Percentiles rank a stretch among this genome's conserved stretches.
These are phyloP conservation scores for Solanum ossicruentum DNA, from an alignment of 257 asterid species.

Conservation along the genomic window DNA sequence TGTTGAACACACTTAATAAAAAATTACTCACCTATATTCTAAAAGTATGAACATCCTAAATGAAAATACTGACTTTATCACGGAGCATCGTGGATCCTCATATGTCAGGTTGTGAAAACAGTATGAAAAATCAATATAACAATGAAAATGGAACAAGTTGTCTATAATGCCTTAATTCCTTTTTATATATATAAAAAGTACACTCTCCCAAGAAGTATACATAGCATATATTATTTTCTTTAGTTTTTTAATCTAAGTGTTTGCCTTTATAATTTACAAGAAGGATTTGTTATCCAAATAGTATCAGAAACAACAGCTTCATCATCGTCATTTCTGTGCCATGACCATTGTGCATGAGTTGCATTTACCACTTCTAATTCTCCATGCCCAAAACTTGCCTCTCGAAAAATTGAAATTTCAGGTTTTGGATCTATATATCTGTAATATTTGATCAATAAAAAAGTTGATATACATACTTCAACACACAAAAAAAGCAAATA, in stretches of 20 bases:
- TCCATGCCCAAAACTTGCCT: conserved; percentile 91
- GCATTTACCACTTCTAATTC: conserved; percentile 35
- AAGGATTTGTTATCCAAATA: conserved; percentile 24
- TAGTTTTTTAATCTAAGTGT: background rate
- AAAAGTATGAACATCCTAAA: no score
- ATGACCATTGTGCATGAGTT: conserved; percentile 65
- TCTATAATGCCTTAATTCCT: background rate
- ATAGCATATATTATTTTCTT: background rate
- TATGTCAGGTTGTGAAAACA: no score
- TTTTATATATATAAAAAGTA: background rate
- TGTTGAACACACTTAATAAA: no score
- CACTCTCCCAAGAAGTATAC: background rate
- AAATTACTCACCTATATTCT: no score
- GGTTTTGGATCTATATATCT: conserved; percentile 54
- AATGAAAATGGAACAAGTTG: background rate
- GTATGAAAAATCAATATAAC: background rate
- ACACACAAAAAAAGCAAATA: background rate
- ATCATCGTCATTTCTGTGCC: conserved; percentile 63
- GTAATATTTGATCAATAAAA: background rate
- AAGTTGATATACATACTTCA: background rate
- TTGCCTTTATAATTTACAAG: background rate
- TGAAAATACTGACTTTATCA: no score
- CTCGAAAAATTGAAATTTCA: conserved; percentile 41
- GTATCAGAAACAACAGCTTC: conserved; percentile 32
- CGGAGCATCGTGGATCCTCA: no score